Evolutionary conservation across 2,329 filamentous ascomycete species (phyloP).

Genomic region (Neopestalotiopsis sp.): DNA sequence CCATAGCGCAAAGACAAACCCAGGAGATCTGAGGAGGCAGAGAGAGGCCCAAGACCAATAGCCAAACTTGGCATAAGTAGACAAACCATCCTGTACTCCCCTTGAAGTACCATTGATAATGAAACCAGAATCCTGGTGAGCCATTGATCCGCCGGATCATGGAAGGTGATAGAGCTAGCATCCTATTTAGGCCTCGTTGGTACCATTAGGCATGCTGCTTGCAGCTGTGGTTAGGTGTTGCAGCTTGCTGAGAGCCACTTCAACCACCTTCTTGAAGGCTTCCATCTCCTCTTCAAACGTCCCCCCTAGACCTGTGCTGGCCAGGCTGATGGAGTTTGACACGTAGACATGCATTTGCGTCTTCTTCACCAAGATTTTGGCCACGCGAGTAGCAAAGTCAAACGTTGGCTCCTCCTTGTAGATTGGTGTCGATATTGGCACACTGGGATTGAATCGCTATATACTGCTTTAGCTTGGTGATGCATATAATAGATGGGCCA

Average conservation of each 20-base stretch:
- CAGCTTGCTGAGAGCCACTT: conserved; percentile 67
- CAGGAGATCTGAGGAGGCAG: background rate
- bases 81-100: background rate
- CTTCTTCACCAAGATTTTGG: conserved; percentile 80
- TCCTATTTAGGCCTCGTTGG: conserved; percentile 7
- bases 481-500: conserved; percentile 16
- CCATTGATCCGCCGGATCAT: background rate
- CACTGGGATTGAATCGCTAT: conserved; percentile 57
- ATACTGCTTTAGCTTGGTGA: background rate
- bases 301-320: conserved; percentile 74
- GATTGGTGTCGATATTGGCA: conserved; percentile 78
- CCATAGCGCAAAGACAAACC: background rate
- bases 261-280: conserved; percentile 76
- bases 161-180: background rate
- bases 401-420: conserved; percentile 77
- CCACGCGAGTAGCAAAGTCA: conserved; percentile 85
- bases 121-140: too few species aligned
- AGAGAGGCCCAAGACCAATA: background rate
- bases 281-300: conserved; percentile 95
- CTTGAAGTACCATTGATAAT: background rate
- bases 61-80: background rate
- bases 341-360: conserved; percentile 83
- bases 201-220: conserved; percentile 24
- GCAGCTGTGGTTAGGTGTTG: conserved; percentile 37
- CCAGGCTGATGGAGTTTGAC: conserved; percentile 83